Percentiles rank a stretch among this genome's conserved stretches.
These are phyloP conservation scores for Polychytrium aggregatum DNA, from an alignment of 192 early-diverging fungal genomes.

Conservation along the genomic window DNA sequence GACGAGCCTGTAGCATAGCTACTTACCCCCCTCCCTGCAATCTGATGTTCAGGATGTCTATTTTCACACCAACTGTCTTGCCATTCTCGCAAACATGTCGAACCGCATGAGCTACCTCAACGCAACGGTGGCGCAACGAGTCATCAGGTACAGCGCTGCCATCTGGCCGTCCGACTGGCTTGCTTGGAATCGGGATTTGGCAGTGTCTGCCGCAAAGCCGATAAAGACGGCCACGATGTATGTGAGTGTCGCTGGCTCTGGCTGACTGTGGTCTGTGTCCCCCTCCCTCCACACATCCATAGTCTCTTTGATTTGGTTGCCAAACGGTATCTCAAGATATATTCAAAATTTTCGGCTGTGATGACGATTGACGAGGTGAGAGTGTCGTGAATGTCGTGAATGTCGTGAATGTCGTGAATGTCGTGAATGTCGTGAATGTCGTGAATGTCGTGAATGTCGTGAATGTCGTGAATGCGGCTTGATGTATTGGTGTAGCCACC, in stretches of 20 bases:
- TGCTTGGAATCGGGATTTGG: no score
- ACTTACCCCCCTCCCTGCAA: not conserved
- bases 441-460: no score
- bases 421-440: no score
- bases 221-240: not conserved
- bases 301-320: slow-evolving; percentile 58
- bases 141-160: slow-evolving; percentile 61
- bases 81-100: slow-evolving; percentile 57
- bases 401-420: no score
- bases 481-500: no score
- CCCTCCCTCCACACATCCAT: no score
- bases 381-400: no score
- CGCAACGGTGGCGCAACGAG: slow-evolving; percentile 55
- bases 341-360: no score
- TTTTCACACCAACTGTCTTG: slow-evolving; percentile 53
- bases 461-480: no score
- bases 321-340: slow-evolving; percentile 55
- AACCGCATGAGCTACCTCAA: slow-evolving; percentile 44
- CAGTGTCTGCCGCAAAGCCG: no score
- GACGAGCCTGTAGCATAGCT: not conserved
- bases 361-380: no score
- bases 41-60: slow-evolving; percentile 43
- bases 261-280: not conserved
- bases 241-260: not conserved
- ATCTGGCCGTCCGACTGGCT: no score